Evolutionary conservation across 2,329 filamentous ascomycete genomes (phyloP).

Genomic region (Trichophyton mentagrophytes): DNA sequence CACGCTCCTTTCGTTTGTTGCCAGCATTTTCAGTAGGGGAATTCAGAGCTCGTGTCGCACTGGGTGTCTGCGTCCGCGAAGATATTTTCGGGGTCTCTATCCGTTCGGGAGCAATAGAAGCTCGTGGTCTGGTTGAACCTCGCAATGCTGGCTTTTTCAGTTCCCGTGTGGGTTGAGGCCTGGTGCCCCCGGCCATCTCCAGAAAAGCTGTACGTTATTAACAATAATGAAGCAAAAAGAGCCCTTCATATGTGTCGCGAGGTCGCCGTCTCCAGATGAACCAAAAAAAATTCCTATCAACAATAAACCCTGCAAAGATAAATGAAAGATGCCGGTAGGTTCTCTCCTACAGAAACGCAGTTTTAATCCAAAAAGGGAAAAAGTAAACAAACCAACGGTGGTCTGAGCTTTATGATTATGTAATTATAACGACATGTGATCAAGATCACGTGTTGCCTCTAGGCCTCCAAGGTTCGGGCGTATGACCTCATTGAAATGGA

Average conservation of each 20-base stretch:
- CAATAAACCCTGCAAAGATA: neutral
- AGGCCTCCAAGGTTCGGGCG: neutral
- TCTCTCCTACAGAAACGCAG: neutral
- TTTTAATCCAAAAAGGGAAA: slow-evolving; percentile 11
- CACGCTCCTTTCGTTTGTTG: slow-evolving; percentile 74
- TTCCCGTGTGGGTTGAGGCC: slow-evolving; percentile 23
- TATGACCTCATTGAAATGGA: slow-evolving; percentile 5
- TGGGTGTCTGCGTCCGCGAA: slow-evolving; percentile 43
- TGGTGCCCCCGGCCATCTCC: slow-evolving; percentile 11
- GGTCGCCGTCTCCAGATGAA: neutral
- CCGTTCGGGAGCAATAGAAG: slow-evolving; percentile 41
- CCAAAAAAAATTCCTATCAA: neutral
- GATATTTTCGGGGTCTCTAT: slow-evolving; percentile 60
- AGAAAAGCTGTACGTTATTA: neutral
- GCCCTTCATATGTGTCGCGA: neutral
- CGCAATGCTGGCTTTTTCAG: slow-evolving; percentile 40
- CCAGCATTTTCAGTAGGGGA: slow-evolving; percentile 39
- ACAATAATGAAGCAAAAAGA: neutral
- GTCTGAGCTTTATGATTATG: neutral
- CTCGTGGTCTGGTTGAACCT: slow-evolving; percentile 40
- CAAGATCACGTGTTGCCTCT: neutral
- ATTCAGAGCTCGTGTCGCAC: slow-evolving; percentile 25
- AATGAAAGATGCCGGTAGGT: neutral
- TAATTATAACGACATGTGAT: neutral
- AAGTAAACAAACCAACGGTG: slow-evolving; percentile 11